Evolutionary conservation across 1,139 yeast genomes (phyloP), one percentile per base, ranked within the genome.

Genomic region (Scheffersomyces illinoinensis): DNA sequence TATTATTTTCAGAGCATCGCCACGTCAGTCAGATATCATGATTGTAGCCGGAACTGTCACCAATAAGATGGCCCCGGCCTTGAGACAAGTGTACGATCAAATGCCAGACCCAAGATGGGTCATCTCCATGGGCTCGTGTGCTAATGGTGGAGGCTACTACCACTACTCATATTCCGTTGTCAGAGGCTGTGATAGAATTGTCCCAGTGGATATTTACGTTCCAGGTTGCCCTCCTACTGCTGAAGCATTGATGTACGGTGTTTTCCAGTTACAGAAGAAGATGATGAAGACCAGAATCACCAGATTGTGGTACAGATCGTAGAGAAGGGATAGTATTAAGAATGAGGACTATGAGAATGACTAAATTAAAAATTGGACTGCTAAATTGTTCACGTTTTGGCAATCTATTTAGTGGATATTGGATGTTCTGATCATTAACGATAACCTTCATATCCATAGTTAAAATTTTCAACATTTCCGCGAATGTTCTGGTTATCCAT

Each of bases 171-270:
- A 91, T 77, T 86, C 93, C 47, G 97, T 91, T 46, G 96, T 91
- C 39, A 84, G 97, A 73, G 97, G 97, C 53, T 92, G 96, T 71
- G 97, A 91, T 79, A 82, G 97, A 72, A 82, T 91, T 61, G 87
- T 91, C 53, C 97, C 97, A 14, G 97, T 91, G 49, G 97, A 91
- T 73, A 90, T 91, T 56, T 91, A 91, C 71, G 97, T 91, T 55
- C 97, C 97, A 20, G 97, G 97, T 10, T 91, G 97, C 77, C 97
- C 97, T 26, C 97, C 97, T 56, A 90, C 97, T 39, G 84, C 93
- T 57, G 97, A 91, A 77, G 97, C 97, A 8, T 87, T 91, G 76
- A 86, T 91, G 92, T 91, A 91, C 74, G 97, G 97, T 61, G 89
- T 91, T 52, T 89, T 91, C 83, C 93, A 89, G 77, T 82, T 91